Conservation (phyloP, 495 filamentous ascomycete species). For the Penicillium steckii region DNA sequence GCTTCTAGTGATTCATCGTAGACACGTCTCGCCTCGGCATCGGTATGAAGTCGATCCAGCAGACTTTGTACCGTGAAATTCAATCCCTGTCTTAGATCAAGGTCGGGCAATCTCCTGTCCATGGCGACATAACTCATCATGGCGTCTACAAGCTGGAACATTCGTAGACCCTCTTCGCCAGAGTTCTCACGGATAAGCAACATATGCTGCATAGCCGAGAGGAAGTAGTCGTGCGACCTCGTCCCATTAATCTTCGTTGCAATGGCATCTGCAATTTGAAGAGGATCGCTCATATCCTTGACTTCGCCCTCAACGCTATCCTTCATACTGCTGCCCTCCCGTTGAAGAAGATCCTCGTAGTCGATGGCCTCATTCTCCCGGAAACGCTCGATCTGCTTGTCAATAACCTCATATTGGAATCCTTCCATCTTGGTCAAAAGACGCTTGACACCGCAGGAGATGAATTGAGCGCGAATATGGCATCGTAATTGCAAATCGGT, state of each 20-base stretch:
- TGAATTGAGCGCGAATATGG: conserved; percentile 95
- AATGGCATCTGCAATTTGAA: conserved; percentile 92
- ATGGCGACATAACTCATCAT: conserved; percentile 99
- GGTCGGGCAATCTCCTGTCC: conserved; percentile 92
- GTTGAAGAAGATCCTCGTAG: conserved; percentile 94
- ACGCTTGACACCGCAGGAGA: conserved; percentile 90
- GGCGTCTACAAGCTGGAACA: conserved; percentile 97
- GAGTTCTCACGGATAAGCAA: conserved; percentile 91
- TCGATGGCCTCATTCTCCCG: conserved; percentile 93
- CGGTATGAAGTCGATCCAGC: conserved; percentile 92
- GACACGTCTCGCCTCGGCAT: conserved; percentile 87
- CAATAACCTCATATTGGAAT: conserved; percentile 97
- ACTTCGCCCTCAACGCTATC: conserved; percentile 87
- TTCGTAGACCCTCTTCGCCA: conserved; percentile 84
- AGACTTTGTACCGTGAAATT: conserved; percentile 97
- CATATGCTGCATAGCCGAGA: conserved; percentile 93
- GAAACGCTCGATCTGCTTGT: conserved; percentile 96
- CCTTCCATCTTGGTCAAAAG: conserved; percentile 96
- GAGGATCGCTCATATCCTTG: conserved; percentile 91
- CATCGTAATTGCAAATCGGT: conserved; percentile 85
- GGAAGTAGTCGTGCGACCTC: conserved; percentile 89
- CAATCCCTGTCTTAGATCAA: conserved; percentile 95
- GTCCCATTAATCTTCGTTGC: conserved; percentile 80
- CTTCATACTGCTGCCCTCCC: conserved; percentile 85
- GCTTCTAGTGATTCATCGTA: conserved; percentile 87